Percentiles rank a stretch among this genome's conserved stretches.
These are phyloP conservation scores for Yamadazyma mexicana DNA, from an alignment of 1,139 yeast genomes.

Conservation along the genomic window DNA sequence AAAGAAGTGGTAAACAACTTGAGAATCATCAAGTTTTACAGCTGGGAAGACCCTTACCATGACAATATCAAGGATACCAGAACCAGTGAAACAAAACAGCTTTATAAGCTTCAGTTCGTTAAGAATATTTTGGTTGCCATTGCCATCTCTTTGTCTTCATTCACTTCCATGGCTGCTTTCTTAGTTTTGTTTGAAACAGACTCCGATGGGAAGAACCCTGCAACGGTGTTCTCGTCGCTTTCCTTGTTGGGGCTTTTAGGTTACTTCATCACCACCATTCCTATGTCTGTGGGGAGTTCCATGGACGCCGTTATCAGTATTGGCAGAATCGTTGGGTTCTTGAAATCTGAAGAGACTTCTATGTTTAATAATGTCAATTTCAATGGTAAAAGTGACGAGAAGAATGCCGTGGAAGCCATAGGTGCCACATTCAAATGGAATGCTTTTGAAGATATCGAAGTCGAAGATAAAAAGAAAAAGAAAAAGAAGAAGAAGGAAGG, in stretches of 20 bases:
- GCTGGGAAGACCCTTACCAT: slow-evolving; percentile 70
- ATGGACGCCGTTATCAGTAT: slow-evolving; percentile 70
- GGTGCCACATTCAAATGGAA: slow-evolving; percentile 42
- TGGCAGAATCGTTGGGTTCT: slow-evolving; percentile 56
- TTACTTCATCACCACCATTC: slow-evolving; percentile 58
- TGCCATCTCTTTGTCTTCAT: slow-evolving; percentile 58
- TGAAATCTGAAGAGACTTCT: slow-evolving; percentile 37
- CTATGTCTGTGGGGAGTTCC: slow-evolving; percentile 68
- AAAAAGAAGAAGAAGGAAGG: not conserved
- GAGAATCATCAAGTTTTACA: slow-evolving; percentile 40
- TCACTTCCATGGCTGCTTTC: slow-evolving; percentile 73
- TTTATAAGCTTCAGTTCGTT: slow-evolving; percentile 49
- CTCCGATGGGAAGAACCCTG: slow-evolving; percentile 50
- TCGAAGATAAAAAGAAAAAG: slow-evolving; percentile 8
- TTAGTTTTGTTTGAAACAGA: slow-evolving; percentile 60
- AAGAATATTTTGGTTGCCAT: slow-evolving; percentile 61
- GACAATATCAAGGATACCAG: slow-evolving; percentile 49
- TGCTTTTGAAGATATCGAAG: slow-evolving; percentile 30
- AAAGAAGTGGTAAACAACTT: slow-evolving; percentile 38
- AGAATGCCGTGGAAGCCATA: slow-evolving; percentile 28
- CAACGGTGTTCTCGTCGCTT: slow-evolving; percentile 75
- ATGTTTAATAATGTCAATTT: slow-evolving; percentile 19
- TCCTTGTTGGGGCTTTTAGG: slow-evolving; percentile 67
- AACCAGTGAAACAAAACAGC: slow-evolving; percentile 47
- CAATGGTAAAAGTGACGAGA: too few species aligned